Evolutionary conservation across 306 rosid species (phyloP), one percentile per base, ranked within the genome.

Genomic region (Abrus precatorius): DNA sequence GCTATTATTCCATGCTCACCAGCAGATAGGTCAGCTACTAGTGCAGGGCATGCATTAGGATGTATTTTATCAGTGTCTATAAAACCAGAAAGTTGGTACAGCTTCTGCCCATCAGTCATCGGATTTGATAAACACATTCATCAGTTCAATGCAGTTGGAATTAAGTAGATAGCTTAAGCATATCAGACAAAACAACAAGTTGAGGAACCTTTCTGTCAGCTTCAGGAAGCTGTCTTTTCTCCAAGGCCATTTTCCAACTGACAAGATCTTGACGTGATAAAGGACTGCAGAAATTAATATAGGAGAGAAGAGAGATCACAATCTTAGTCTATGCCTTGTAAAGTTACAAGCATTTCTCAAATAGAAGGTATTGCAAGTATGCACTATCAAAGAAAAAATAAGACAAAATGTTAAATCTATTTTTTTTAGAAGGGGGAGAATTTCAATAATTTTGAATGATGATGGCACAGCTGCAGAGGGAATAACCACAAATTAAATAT

Each of bases 201-300:
- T 50, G 70, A 81, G 65, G 52, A 77, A 93, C 99, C 98, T 93
- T 91, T 83, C 92, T 86, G 89, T 92, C 92, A 53, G 97, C 98
- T 78, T 87, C 94, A n/a, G 97, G 99, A 75, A 96, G 94, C 81
- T 84, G 94, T 77, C 91, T 86, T 84, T 89, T 96, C 84, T 96
- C 99, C 20, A 96, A 85, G 83, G 97, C 89, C 97, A 93, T 89
- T 88, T 93, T 96, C 99, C 99, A 96, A 69, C 97, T 92, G 72
- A 96, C 93, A 87, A 96, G 98, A 88, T 96, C 98, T 75, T 96
- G 99, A 52, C 99, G 99, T 67, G 99, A 92, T 61, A 93, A 84
- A 69, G 94, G 91, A 84, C 99, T 96, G 94, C 73, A 85, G 64
- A 66, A 82, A 82, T 76, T 30, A 83, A 85, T 38, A 74, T 9